These are phyloP conservation scores for Centaurea solstitialis DNA, from an alignment of 129 eudicot genomes.

Conservation along the genomic window DNA sequence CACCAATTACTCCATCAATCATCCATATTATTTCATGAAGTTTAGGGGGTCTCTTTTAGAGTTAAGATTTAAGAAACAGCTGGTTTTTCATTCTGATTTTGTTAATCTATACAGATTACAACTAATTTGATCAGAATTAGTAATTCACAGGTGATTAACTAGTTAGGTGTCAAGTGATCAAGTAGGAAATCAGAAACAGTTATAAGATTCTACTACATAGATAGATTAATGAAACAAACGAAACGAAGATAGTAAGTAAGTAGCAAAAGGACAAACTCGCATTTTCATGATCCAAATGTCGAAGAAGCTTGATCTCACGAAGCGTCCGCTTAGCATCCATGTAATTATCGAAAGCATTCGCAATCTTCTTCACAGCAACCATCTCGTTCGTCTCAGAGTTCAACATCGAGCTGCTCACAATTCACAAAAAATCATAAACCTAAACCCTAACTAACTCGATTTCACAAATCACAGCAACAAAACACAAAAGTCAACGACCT, in stretches of 20 bases:
- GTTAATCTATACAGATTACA: neutral
- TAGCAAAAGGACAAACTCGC: conserved; percentile 32
- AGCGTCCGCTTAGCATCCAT: conserved; percentile 94
- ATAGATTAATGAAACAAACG: conserved; percentile 10
- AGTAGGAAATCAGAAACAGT: neutral
- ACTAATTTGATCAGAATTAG: neutral
- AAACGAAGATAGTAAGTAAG: no score
- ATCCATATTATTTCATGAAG: neutral
- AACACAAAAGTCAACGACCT: conserved; percentile 25
- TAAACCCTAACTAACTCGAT: conserved; percentile 3
- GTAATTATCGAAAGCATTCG: conserved; percentile 84
- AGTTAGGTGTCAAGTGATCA: neutral
- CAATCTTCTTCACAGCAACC: conserved; percentile 93
- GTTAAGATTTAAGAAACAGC: neutral
- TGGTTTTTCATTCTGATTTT: neutral
- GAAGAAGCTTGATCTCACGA: conserved; percentile 86
- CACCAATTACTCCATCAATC: no score
- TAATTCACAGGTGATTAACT: conserved; percentile 4
- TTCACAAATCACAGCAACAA: conserved; percentile 9
- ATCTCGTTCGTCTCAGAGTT: conserved; percentile 83
- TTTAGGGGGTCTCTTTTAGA: neutral
- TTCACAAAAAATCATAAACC: no score
- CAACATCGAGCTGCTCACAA: conserved; percentile 61
- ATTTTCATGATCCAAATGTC: conserved; percentile 91
- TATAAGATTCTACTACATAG: neutral